Evolutionary conservation across 176 grass and related monocot species (phyloP).

Genomic region (Pontederia paniculata): DNA sequence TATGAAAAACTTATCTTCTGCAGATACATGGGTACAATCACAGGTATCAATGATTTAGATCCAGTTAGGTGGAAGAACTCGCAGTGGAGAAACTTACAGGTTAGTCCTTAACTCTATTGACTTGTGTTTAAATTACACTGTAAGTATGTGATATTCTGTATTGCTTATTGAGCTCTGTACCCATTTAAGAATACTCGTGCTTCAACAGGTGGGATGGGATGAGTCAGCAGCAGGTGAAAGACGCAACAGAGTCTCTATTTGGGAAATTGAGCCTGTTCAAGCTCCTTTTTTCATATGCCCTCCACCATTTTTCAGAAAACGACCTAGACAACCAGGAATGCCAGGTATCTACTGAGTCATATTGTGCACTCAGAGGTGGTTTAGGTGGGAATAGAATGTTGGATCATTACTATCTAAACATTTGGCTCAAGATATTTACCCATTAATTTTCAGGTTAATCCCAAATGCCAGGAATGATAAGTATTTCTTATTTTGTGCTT

Average conservation of each 20-base stretch:
- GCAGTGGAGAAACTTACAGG: slow-evolving; percentile 76
- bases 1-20: too few relatives aligned
- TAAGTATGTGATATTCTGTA: not conserved
- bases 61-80: slow-evolving; percentile 73
- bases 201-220: slow-evolving; percentile 70
- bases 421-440: not conserved
- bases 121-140: not conserved
- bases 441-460: too few relatives aligned
- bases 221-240: slow-evolving; percentile 70
- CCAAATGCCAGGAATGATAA: too few relatives aligned
- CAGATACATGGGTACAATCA: slow-evolving; percentile 88
- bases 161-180: not conserved
- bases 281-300: slow-evolving; percentile 82
- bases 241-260: slow-evolving; percentile 62
- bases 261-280: slow-evolving; percentile 69
- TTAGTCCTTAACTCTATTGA: slow-evolving; percentile 10
- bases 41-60: slow-evolving; percentile 74
- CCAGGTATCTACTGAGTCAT: slow-evolving; percentile 6
- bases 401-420: not conserved
- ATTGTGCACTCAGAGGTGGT: not conserved
- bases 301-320: slow-evolving; percentile 69
- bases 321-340: slow-evolving; percentile 49
- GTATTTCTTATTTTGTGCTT: too few relatives aligned
- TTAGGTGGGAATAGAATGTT: too few relatives aligned
- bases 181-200: slow-evolving; percentile 5